Percentiles rank a stretch among this genome's conserved stretches.
Conservation (phyloP, 208 protist genomes). For the Crithidia brevicula region DNA sequence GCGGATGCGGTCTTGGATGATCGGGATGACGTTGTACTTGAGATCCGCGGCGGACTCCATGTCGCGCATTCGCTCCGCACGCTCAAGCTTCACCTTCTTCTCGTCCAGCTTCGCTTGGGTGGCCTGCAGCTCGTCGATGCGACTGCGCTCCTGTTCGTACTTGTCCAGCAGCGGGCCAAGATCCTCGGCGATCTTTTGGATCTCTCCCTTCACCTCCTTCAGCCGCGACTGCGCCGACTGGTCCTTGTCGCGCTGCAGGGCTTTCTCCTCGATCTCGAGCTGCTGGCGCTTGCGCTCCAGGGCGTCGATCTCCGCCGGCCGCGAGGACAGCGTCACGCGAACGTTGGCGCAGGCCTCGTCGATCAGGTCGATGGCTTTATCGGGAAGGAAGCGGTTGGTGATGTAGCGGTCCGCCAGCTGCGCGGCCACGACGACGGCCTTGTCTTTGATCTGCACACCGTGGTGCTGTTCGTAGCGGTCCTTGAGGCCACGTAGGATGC, state of each 20-base stretch:
- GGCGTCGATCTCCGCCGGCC: slow-evolving; percentile 95
- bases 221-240: slow-evolving; percentile 68
- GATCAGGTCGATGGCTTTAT: slow-evolving; percentile 99
- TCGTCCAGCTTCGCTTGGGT: slow-evolving; percentile 91
- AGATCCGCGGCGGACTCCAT: slow-evolving; percentile 94
- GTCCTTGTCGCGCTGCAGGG: slow-evolving; percentile 94
- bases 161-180: slow-evolving; percentile 80
- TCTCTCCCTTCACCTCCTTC: slow-evolving; percentile 68
- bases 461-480: slow-evolving; percentile 95
- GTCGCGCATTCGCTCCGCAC: slow-evolving; percentile 92
- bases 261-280: slow-evolving; percentile 92
- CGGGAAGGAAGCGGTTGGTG: slow-evolving; percentile 97
- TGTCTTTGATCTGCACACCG: slow-evolving; percentile 92
- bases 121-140: slow-evolving; percentile 87
- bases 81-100: slow-evolving; percentile 88
- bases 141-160: slow-evolving; percentile 85
- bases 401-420: slow-evolving; percentile 97
- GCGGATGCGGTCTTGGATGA: slow-evolving; percentile 87
- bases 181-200: slow-evolving; percentile 76
- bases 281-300: slow-evolving; percentile 87
- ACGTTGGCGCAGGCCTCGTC: slow-evolving; percentile 96
- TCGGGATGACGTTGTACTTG: slow-evolving; percentile 96
- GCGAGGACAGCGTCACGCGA: slow-evolving; percentile 94
- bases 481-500: slow-evolving; percentile 97
- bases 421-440: slow-evolving; percentile 91